Evolutionary conservation across 768 basidiomycete genomes (phyloP).

Genomic region (Phlebiopsis flavidoalba): DNA sequence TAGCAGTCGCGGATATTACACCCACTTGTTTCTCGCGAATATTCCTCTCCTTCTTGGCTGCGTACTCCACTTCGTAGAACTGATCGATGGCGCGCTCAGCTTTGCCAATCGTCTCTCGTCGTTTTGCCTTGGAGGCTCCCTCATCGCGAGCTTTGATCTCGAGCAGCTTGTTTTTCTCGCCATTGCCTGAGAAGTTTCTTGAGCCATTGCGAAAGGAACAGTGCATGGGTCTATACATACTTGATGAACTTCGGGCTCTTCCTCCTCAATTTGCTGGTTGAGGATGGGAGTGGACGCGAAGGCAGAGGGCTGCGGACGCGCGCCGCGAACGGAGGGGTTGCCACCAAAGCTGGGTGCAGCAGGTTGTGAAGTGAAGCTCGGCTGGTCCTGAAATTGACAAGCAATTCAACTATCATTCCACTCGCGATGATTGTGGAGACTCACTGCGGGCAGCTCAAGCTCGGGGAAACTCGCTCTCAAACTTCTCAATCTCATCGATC

Average conservation of each 20-base stretch:
- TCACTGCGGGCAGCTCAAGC: conserved; percentile 48
- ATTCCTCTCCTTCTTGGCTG: conserved; percentile 81
- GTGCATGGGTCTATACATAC: conserved; percentile 37
- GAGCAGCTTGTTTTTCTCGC: conserved; percentile 79
- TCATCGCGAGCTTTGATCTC: conserved; percentile 85
- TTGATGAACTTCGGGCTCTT: conserved; percentile 85
- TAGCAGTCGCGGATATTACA: conserved; percentile 38
- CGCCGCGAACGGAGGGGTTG: conserved; percentile 54
- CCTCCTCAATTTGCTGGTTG: conserved; percentile 61
- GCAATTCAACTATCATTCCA: neutral
- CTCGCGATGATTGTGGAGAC: conserved; percentile 22
- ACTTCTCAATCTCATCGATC: conserved; percentile 82
- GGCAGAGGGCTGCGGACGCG: conserved; percentile 68
- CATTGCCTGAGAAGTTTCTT: conserved; percentile 54
- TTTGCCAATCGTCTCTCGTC: conserved; percentile 77
- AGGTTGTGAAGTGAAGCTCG: conserved; percentile 10
- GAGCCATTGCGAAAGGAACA: neutral
- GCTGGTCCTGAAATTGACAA: conserved; percentile 6
- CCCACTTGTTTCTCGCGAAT: too few species aligned
- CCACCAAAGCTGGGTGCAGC: conserved; percentile 42
- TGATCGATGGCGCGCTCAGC: conserved; percentile 86
- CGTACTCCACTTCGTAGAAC: conserved; percentile 87
- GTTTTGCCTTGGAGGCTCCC: conserved; percentile 63
- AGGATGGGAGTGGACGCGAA: conserved; percentile 72
- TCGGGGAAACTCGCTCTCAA: conserved; percentile 85